Evolutionary conservation across 306 rosid genomes (phyloP), one percentile per base, ranked within the genome.

Genomic region (Castanopsis chinensis): DNA sequence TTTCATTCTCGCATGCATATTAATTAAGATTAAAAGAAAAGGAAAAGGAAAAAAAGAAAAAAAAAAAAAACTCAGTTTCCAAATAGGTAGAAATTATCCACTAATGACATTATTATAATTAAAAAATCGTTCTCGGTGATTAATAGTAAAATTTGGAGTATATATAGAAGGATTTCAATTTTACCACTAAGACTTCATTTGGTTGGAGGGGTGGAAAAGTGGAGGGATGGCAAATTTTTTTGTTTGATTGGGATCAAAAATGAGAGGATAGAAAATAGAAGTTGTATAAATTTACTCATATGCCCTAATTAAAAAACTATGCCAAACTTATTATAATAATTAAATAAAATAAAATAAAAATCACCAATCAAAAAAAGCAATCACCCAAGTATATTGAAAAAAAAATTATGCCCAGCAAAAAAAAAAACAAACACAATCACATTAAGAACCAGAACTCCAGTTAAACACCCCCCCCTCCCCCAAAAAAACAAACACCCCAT

Each of bases 291-390:
- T 41, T 41, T 41, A 41, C 45, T 41, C 11, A 41, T 37, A 37
- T 41, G 45, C 45, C 11, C 45, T 8, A 7, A 41, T 7, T 41
- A 41, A 41, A 41, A 37, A 37, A 37, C 43, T 37, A 8, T 41
- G 45, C 11, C 11, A 41, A 41, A 96, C 98, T 98, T 96, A 93
- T 82, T 82, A 89, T 41, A 81, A 55, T n/a, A 64, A 64, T 30
- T 30, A 28, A 30, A 15, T 30, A 8, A 41, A 37, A 37, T 37
- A 37, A 37, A 37, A 41, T 7, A 41, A 8, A 37, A 41, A 41
- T 7, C 45, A 41, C 11, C 45, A 41, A 41, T 41, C 45, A 2
- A 41, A 41, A 41, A 41, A 41, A 41, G 45, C 45, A 7, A 41
- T 2, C 11, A 8, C 11, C 45, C 45, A 41, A 41, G 45, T 41